phyloP scores from a whole-genome alignment of 2,329 filamentous ascomycete species.

The Pseudophaeomoniella oleicola region DNA sequence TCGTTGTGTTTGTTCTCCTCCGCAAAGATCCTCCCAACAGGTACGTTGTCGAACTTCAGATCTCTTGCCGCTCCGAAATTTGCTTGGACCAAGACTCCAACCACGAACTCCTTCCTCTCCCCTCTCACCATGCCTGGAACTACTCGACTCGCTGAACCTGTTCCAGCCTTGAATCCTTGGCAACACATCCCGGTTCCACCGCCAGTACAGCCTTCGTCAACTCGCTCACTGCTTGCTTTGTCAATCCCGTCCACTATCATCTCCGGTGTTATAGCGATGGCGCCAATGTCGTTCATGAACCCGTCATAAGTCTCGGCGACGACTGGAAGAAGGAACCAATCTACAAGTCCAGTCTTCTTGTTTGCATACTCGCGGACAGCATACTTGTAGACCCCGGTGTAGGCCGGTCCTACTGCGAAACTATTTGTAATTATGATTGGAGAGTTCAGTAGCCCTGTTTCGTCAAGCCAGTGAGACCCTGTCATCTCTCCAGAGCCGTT shows the following conservation, averaged over 20 bases:
- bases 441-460: constrained; percentile 43
- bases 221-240: constrained; percentile 32
- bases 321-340: constrained; percentile 41
- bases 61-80: constrained; percentile 48
- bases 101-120: constrained; percentile 33
- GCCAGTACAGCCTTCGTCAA: constrained; percentile 47
- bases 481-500: constrained; percentile 52
- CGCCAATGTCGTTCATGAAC: constrained; percentile 41
- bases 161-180: constrained; percentile 53
- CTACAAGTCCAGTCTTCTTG: constrained; percentile 26
- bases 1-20: constrained; percentile 28
- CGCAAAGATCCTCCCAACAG: constrained; percentile 43
- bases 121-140: constrained; percentile 30
- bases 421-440: constrained; percentile 48
- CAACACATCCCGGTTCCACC: constrained; percentile 57
- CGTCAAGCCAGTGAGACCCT: constrained; percentile 45
- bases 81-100: constrained; percentile 48
- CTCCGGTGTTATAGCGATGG: constrained; percentile 39
- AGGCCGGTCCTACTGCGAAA: constrained; percentile 42
- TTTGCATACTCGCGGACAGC: constrained; percentile 31
- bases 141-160: constrained; percentile 44
- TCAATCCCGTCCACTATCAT: constrained; percentile 42
- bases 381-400: constrained; percentile 45
- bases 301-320: constrained; percentile 52
- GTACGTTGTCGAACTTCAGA: constrained; percentile 45